Conservation (phyloP, 495 filamentous ascomycete genomes). For the Podospora didyma region DNA sequence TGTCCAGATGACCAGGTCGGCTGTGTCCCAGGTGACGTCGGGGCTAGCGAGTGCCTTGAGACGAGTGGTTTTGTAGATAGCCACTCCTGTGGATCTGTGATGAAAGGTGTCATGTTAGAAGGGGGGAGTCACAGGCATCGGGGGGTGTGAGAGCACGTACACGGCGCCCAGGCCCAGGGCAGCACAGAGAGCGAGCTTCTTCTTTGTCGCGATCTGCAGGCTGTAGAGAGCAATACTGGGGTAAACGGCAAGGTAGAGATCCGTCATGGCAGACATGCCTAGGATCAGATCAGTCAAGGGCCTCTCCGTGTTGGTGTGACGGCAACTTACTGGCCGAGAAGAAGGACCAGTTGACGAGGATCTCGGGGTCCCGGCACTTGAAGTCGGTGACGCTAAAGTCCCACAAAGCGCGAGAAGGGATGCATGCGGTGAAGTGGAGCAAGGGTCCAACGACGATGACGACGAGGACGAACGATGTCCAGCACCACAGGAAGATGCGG, state of each 20-base stretch:
- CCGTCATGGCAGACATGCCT: constrained; percentile 43
- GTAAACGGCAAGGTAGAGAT: constrained; percentile 48
- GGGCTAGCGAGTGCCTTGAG: constrained; percentile 29
- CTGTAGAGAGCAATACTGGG: constrained; percentile 40
- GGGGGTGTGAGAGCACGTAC: constrained; percentile 29
- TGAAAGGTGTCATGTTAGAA: background rate
- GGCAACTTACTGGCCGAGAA: constrained; percentile 34
- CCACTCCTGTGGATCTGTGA: constrained; percentile 11
- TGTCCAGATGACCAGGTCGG: constrained; percentile 43
- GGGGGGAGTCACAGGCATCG: background rate
- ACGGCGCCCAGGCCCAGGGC: constrained; percentile 45
- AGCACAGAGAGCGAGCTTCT: constrained; percentile 43
- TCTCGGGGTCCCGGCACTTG: constrained; percentile 28
- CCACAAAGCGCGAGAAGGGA: constrained; percentile 40
- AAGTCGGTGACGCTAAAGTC: constrained; percentile 24
- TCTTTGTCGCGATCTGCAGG: constrained; percentile 40
- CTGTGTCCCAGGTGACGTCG: constrained; percentile 35
- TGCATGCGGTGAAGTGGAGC: constrained; percentile 40
- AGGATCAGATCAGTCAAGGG: background rate
- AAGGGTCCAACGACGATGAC: constrained; percentile 29
- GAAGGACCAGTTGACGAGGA: constrained; percentile 41
- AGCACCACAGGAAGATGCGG: constrained; percentile 30
- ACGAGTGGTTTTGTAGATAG: constrained; percentile 41
- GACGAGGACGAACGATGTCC: constrained; percentile 25
- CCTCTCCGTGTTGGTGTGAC: background rate